Evolutionary conservation across 345 rosid genomes (phyloP).

Genomic region (Salix brachista): DNA sequence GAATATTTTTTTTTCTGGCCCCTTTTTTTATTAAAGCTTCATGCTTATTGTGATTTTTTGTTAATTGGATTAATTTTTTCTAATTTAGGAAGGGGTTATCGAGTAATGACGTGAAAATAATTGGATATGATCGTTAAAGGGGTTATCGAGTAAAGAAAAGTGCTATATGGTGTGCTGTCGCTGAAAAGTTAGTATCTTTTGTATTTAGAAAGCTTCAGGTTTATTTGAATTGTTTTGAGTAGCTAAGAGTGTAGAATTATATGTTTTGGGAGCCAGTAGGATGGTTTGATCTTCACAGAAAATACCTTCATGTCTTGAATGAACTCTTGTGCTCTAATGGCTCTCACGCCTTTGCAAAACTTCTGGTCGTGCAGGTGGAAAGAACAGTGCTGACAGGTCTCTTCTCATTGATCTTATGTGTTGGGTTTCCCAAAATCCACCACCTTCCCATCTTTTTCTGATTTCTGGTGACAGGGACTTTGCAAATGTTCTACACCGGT

Average conservation of each 20-base stretch:
- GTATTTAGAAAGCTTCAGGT: background rate
- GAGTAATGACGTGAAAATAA: background rate
- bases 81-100: too few relatives aligned
- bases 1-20: background rate
- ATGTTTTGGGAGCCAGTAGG: background rate
- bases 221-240: background rate
- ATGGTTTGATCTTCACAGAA: background rate
- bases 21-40: background rate
- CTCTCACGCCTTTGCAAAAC: constrained; percentile 7
- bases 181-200: background rate
- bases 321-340: background rate
- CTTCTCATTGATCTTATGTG: constrained; percentile 66
- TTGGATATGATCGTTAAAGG: background rate
- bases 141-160: too few relatives aligned
- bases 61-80: background rate
- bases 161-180: background rate
- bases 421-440: constrained; percentile 87
- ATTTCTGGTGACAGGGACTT: constrained; percentile 75
- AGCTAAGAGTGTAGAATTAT: background rate
- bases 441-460: constrained; percentile 85
- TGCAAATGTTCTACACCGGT: constrained; percentile 53
- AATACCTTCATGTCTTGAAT: background rate
- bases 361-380: constrained; percentile 52
- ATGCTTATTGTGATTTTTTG: background rate
- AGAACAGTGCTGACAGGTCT: constrained; percentile 76